Evolutionary conservation across 1,139 yeast species (phyloP).

Genomic region (Magnusiomyces starmeri): DNA sequence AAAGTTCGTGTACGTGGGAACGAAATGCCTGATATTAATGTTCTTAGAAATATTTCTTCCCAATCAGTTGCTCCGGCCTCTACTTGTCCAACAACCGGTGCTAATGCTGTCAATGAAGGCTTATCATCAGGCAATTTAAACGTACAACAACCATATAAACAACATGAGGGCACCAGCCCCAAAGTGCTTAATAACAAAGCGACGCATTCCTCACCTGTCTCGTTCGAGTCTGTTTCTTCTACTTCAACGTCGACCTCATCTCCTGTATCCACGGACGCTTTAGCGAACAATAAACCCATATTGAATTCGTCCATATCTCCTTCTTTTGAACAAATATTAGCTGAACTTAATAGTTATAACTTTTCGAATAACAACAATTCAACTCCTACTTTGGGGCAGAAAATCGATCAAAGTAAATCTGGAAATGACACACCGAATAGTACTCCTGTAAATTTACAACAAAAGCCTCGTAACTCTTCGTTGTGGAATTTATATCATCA

Average conservation of each 20-base stretch:
- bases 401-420: too few relatives aligned
- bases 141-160: neutral
- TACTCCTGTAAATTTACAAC: too few relatives aligned
- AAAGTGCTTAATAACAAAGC: too few relatives aligned
- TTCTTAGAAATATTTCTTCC: neutral
- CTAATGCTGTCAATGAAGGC: neutral
- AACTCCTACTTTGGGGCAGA: too few relatives aligned
- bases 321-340: conserved; percentile 1
- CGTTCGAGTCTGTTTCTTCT: too few relatives aligned
- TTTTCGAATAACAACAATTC: neutral
- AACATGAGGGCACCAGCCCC: neutral
- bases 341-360: neutral
- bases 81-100: neutral
- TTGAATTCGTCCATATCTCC: neutral
- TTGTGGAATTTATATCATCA: too few relatives aligned
- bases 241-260: too few relatives aligned
- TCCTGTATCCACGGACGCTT: too few relatives aligned
- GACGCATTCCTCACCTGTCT: too few relatives aligned
- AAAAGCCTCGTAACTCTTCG: too few relatives aligned
- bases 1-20: neutral
- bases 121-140: neutral
- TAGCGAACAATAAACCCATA: too few relatives aligned
- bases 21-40: neutral
- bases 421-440: too few relatives aligned
- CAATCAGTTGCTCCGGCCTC: conserved; percentile 2